Percentiles rank a stretch among this genome's conserved stretches.
Conservation (phyloP, 2,329 filamentous ascomycete species). For the Pyrenochaeta sp. region DNA sequence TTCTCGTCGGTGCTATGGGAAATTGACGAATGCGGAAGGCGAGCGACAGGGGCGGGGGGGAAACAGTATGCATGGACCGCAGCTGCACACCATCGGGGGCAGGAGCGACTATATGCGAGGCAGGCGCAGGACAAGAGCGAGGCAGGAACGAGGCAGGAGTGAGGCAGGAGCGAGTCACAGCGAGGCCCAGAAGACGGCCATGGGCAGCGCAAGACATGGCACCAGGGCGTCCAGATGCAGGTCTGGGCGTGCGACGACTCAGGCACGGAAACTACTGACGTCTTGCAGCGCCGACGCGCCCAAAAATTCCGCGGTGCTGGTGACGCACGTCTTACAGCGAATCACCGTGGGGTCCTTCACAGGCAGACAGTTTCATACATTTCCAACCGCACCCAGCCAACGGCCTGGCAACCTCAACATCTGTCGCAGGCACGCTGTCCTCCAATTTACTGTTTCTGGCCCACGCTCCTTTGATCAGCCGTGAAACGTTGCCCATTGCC, state of each 20-base stretch:
- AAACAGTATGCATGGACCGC: constrained; percentile 14
- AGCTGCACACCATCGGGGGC: constrained; percentile 4
- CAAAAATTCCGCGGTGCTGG: neutral
- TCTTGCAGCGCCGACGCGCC: constrained; percentile 1
- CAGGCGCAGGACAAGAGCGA: neutral
- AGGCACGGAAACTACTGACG: neutral
- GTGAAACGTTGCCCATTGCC: constrained; percentile 14
- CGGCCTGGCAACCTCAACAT: constrained; percentile 3
- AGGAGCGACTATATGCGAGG: neutral
- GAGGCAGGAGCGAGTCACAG: too few relatives aligned
- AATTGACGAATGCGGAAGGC: constrained; percentile 23
- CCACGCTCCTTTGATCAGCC: constrained; percentile 8
- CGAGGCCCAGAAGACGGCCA: neutral
- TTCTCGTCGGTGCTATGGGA: constrained; percentile 5
- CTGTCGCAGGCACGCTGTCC: constrained; percentile 10
- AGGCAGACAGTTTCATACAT: constrained; percentile 22
- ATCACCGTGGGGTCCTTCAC: constrained; percentile 3
- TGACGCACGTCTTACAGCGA: constrained; percentile 9
- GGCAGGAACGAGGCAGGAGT: too few relatives aligned
- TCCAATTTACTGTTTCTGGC: neutral
- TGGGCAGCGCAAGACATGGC: neutral
- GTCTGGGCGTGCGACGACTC: neutral
- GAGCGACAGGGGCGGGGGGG: constrained; percentile 45
- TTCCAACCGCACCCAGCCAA: constrained; percentile 27
- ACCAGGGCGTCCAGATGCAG: too few relatives aligned